These are phyloP conservation scores for Orbilia ellipsospora DNA, from an alignment of 2,329 filamentous ascomycete genomes.

Conservation along the genomic window DNA sequence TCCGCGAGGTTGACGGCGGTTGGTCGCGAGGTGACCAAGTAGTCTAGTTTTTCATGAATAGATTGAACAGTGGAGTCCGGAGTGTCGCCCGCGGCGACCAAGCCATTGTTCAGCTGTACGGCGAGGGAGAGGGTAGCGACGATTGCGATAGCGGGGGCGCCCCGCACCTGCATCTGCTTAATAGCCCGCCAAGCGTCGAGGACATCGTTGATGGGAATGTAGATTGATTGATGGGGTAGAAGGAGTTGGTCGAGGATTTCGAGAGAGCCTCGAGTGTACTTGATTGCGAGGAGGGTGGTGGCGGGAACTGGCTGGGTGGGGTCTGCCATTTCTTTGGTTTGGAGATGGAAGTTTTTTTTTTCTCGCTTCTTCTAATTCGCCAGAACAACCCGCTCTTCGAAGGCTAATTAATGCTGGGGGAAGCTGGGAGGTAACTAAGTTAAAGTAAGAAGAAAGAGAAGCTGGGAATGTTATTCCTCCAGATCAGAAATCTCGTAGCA, in stretches of 20 bases:
- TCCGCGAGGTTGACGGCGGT: conserved; percentile 96
- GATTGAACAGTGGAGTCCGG: conserved; percentile 71
- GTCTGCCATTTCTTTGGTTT: neutral
- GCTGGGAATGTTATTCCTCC: no score
- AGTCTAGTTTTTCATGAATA: conserved; percentile 81
- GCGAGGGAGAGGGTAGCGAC: conserved; percentile 91
- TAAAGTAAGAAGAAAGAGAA: no score
- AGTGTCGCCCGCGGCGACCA: conserved; percentile 56
- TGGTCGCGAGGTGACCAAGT: conserved; percentile 86
- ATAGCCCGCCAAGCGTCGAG: conserved; percentile 85
- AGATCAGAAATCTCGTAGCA: no score
- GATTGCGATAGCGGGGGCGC: conserved; percentile 95
- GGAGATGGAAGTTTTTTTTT: no score
- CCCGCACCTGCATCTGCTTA: conserved; percentile 80
- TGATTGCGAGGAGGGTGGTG: conserved; percentile 75
- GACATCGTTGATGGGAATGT: conserved; percentile 76
- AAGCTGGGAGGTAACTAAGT: no score
- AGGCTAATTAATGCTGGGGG: no score
- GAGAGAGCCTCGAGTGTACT: conserved; percentile 75
- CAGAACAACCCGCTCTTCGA: no score
- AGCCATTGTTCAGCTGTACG: conserved; percentile 76
- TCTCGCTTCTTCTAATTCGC: no score
- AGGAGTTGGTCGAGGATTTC: conserved; percentile 85
- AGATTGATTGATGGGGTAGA: conserved; percentile 81
- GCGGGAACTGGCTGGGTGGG: neutral